Evolutionary conservation across 1,284 basidiomycete species (phyloP).

Genomic region (Xanthoconium separans): DNA sequence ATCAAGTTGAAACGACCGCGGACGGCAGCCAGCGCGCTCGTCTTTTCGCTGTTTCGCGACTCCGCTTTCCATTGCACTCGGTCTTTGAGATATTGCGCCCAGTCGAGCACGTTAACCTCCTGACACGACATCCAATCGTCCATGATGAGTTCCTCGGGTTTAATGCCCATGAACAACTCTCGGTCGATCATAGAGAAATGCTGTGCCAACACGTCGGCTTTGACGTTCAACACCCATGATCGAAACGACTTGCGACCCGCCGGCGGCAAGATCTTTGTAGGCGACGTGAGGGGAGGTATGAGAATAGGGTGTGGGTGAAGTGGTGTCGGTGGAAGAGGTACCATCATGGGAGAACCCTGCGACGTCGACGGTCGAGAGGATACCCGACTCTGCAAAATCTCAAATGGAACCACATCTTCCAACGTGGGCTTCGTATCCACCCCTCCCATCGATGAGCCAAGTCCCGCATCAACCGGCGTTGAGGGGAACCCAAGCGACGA

Average conservation of each 20-base stretch:
- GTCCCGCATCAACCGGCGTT: conserved; percentile 15
- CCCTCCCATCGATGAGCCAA: conserved; percentile 34
- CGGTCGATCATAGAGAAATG: conserved; percentile 88
- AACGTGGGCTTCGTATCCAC: conserved; percentile 48
- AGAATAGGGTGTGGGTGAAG: neutral
- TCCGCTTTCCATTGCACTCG: conserved; percentile 69
- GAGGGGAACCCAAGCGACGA: conserved; percentile 16
- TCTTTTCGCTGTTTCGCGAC: conserved; percentile 54
- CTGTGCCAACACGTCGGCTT: conserved; percentile 65
- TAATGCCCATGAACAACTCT: conserved; percentile 80
- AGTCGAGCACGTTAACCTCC: conserved; percentile 75
- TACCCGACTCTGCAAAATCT: conserved; percentile 63
- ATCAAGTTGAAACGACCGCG: conserved; percentile 88
- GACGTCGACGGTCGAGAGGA: conserved; percentile 39
- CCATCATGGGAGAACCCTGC: conserved; percentile 26
- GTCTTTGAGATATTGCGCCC: conserved; percentile 80
- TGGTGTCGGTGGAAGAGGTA: conserved; percentile 11
- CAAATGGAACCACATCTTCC: conserved; percentile 64
- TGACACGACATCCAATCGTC: conserved; percentile 64
- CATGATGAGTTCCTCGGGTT: conserved; percentile 80
- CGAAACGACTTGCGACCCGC: conserved; percentile 45
- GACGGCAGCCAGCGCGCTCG: conserved; percentile 70
- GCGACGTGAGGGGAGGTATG: conserved; percentile 30
- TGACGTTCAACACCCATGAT: conserved; percentile 64
- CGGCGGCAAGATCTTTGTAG: conserved; percentile 28